Conservation (phyloP, 176 grass and related monocot genomes). For the Canna indica region DNA sequence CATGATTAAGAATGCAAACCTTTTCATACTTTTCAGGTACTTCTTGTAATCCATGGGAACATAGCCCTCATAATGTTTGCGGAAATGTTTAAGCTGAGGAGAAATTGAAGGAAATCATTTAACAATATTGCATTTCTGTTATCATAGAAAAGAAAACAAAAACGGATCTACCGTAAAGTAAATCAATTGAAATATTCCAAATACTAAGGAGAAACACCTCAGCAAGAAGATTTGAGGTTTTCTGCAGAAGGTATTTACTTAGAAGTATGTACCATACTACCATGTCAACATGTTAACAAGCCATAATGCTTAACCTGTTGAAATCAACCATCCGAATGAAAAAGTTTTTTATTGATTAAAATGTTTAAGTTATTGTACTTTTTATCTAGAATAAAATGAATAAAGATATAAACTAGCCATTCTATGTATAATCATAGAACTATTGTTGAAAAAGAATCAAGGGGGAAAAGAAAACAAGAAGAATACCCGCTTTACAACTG, state of each 20-base stretch:
- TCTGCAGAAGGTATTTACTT: too few species aligned
- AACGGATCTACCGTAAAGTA: not conserved
- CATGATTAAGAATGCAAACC: constrained; percentile 41
- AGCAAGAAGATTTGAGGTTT: too few species aligned
- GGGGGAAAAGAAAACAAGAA: constrained; percentile 9
- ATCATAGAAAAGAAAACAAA: not conserved
- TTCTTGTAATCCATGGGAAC: constrained; percentile 95
- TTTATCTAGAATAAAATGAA: too few species aligned
- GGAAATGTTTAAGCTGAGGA: constrained; percentile 82
- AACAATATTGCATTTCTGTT: constrained; percentile 2
- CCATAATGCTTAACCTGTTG: too few species aligned
- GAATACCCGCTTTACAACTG: constrained; percentile 64
- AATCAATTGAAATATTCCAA: too few species aligned
- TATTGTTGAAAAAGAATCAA: constrained; percentile 11
- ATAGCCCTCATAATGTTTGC: constrained; percentile 83
- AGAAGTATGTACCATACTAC: too few species aligned
- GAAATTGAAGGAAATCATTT: constrained; percentile 21
- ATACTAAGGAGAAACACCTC: too few species aligned
- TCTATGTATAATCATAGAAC: not conserved
- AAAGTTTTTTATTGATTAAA: too few species aligned
- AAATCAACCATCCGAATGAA: too few species aligned
- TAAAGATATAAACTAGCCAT: too few species aligned
- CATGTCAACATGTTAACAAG: too few species aligned
- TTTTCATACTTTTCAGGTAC: constrained; percentile 93
- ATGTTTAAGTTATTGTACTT: too few species aligned